Evolutionary conservation across 352 stramenopile genomes (phyloP).

Genomic region (Thalassiosira hispida): DNA sequence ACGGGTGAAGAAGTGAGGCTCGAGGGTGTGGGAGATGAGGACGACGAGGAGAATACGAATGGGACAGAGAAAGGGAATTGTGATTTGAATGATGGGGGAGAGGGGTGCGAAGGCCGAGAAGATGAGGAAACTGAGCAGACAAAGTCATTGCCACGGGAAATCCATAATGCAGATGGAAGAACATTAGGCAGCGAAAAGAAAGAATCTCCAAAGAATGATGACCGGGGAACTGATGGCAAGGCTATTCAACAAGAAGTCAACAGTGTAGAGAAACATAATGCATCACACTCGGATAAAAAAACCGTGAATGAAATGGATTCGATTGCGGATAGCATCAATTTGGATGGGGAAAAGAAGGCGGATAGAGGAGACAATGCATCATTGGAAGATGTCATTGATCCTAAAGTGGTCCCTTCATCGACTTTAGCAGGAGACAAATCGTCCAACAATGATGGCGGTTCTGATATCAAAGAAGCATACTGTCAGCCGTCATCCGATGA

Average conservation of each 20-base stretch:
- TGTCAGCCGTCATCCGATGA: too few species aligned
- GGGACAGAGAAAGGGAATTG: conserved; percentile 3
- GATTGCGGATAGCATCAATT: background rate
- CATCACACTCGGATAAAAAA: too few species aligned
- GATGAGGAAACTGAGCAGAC: background rate
- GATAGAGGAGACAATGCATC: too few species aligned
- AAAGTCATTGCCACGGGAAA: background rate
- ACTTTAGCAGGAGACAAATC: too few species aligned
- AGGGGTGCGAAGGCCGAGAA: background rate
- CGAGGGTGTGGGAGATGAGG: background rate
- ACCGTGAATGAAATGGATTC: too few species aligned
- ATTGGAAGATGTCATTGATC: too few species aligned
- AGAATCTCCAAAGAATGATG: background rate
- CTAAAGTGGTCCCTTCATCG: too few species aligned
- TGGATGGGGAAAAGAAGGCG: too few species aligned
- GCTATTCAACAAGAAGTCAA: background rate
- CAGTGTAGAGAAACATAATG: background rate
- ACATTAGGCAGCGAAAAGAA: background rate
- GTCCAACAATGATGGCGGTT: too few species aligned
- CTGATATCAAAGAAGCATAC: too few species aligned
- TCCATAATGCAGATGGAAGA: background rate
- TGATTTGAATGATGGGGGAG: background rate
- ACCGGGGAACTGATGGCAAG: background rate
- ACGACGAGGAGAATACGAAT: background rate
- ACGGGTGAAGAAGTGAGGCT: background rate